Evolutionary conservation across 139 green algal genomes (phyloP).

Genomic region (Micromonas commoda): DNA sequence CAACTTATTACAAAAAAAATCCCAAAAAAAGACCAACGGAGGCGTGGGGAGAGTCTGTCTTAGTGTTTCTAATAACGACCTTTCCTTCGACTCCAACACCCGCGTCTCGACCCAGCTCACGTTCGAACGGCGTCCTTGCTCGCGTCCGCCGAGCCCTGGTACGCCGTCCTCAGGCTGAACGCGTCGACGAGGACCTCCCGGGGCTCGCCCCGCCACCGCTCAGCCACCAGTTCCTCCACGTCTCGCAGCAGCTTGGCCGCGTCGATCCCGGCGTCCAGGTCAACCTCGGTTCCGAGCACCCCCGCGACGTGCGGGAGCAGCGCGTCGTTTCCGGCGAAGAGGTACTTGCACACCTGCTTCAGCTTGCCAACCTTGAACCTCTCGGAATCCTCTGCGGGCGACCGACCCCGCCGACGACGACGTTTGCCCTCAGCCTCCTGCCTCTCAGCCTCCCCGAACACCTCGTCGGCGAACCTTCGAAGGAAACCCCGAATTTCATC

Average conservation of each 20-base stretch:
- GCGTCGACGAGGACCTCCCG: neutral
- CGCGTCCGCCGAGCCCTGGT: too few species aligned
- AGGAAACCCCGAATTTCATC: neutral
- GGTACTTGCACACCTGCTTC: slow-evolving; percentile 11
- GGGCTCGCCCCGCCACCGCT: neutral
- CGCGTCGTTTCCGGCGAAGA: slow-evolving; percentile 2
- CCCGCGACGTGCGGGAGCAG: neutral
- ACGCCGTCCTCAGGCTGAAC: neutral
- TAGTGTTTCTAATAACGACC: too few species aligned
- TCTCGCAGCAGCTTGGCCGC: neutral
- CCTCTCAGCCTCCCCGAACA: neutral
- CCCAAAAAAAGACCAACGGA: neutral
- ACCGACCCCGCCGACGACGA: too few species aligned
- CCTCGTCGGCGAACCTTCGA: slow-evolving; percentile 4
- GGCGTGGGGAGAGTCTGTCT: neutral
- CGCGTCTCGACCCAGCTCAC: too few species aligned
- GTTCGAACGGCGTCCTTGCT: too few species aligned
- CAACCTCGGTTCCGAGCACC: neutral
- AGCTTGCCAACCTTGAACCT: slow-evolving; percentile 13
- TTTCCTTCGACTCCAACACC: too few species aligned
- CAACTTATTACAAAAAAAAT: neutral
- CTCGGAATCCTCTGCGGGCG: neutral
- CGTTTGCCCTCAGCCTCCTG: neutral
- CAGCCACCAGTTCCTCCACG: neutral
- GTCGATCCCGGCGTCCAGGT: neutral